Base-by-base conservation (phyloP, 2,329 filamentous ascomycete genomes). In the Fusarium algeriense region DNA sequence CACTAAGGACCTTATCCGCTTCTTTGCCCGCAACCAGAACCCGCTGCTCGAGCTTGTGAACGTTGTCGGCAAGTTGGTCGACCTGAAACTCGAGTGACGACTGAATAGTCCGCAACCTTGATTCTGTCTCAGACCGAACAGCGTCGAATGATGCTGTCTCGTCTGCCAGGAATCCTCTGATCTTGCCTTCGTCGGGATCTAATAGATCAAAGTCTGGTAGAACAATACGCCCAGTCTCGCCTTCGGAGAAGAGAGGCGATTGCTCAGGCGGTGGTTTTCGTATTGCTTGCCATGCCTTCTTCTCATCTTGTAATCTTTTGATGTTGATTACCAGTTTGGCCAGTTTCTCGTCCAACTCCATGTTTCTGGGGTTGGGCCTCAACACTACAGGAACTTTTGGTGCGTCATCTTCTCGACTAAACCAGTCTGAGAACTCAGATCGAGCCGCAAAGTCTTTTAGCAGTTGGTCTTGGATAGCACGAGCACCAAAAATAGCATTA, bases 361-460 rank as follows among this genome's bases (percentile, higher is more conserved):
- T 84, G 75, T 99, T 99, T 68, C 93, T 89, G 3, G 96, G 96
- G 79, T 99, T 98, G 4, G 95, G 93, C 78, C 93, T 93, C 78
- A 94, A 90, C 35, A 94, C 86, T 9, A 95, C 85, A 30, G 90
- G 85, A 20, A 80, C 82, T 61, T 83, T 83, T 6, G 83, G 82
- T 38, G 76, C 87, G 74, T 88, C 92, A 7, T 82, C 79, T 84
- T 87, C 95, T 82, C 89, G 83, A 71, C 87, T 90, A 77, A 98
- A 98, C 96, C 96, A 99, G 79, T 98, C 92, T 37, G 94, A 97
- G 74, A 98, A 90, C 65, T 95, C 92, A 2, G 93, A 92, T 72
- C 91, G 92, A 40, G 89, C 89, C 38, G 91, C 88, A 78, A 98
- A 94, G 69, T 98, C 95, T 72, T 96, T 94, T 6, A 98, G 86